Base-by-base conservation (phyloP, 345 rosid species). In the Aethionema arabicum region DNA sequence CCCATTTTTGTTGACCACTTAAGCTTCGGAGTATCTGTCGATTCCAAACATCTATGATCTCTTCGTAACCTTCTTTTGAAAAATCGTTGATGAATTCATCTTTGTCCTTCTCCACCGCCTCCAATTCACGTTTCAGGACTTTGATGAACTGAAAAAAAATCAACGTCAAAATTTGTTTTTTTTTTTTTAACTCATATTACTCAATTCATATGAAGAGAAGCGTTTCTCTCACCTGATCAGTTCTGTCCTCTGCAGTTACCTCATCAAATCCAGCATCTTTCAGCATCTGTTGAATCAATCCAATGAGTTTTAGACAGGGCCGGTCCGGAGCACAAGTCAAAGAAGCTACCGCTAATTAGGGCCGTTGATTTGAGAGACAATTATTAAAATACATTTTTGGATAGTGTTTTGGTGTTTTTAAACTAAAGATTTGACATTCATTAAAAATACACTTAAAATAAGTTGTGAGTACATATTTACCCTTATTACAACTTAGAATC, bases 1-100 rank as follows among this genome's bases (percentile, higher is more conserved):
- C 93, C 93, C 96, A 88, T 29, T 78, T 56, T 79, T 88, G 96
- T 59, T 85, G 93, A 5, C 90, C 96, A 4, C 84, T 73, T 47
- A 81, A 57, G 75, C 83, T 85, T 77, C 96, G 72, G 32, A 73
- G 57, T 70, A 83, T 74, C 74, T 88, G 85, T 43, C 93, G 79
- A 42, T 79, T 88, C 96, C 96, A 85, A 37, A 88, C 96, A 5
- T 61, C 86, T 1, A 88, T 79, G 5, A 88, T 82, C 0, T 77
- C 90, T 39, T 84, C 71, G 13, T 84, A 95, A 68, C 88, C 99
- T 37, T 83, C 79, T 71, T 85, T 76, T 15, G 99, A 88, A 45
- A 95, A 90, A 80, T 90, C 97, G 0, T 51, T 44, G 66, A 88
- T 68, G 74, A 95, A 95, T 11, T 66, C 74, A 4, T 86, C 87